Conservation (phyloP, 345 rosid species). For the Balakata baccata region DNA sequence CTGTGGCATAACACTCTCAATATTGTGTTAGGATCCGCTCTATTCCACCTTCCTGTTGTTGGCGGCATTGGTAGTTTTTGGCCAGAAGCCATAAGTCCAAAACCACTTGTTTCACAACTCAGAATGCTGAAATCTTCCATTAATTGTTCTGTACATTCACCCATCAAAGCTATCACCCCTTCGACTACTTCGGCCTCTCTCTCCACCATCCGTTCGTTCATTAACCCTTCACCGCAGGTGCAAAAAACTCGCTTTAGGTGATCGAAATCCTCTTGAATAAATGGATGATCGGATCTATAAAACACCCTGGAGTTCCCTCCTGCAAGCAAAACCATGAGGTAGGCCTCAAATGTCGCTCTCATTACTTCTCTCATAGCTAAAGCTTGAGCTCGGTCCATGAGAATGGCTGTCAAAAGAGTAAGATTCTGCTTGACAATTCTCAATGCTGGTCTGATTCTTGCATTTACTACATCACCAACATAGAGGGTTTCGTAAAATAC, state of each 20-base stretch:
- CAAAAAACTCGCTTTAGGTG: slow-evolving; percentile 62
- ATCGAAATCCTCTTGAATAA: slow-evolving; percentile 68
- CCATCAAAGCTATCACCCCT: slow-evolving; percentile 69
- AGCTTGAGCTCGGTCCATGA: slow-evolving; percentile 67
- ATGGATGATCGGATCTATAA: slow-evolving; percentile 46
- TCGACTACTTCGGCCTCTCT: slow-evolving; percentile 71
- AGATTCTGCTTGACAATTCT: slow-evolving; percentile 69
- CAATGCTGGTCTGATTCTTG: slow-evolving; percentile 62
- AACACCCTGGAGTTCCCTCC: slow-evolving; percentile 64
- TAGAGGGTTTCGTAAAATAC: slow-evolving; percentile 74
- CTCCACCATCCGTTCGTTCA: slow-evolving; percentile 57
- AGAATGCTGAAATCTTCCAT: slow-evolving; percentile 74
- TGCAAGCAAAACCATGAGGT: slow-evolving; percentile 79
- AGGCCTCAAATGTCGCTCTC: slow-evolving; percentile 76
- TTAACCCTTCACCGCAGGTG: slow-evolving; percentile 72
- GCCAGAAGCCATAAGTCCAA: slow-evolving; percentile 40
- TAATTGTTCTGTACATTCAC: slow-evolving; percentile 66
- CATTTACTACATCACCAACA: slow-evolving; percentile 48
- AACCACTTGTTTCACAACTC: slow-evolving; percentile 54
- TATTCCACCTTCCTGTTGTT: slow-evolving; percentile 70
- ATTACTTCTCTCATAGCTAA: slow-evolving; percentile 72
- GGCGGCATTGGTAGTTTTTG: slow-evolving; percentile 79
- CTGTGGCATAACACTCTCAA: slow-evolving; percentile 75
- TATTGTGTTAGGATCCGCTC: slow-evolving; percentile 79
- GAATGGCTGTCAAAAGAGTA: slow-evolving; percentile 62